A percentile compares a stretch with the other conserved stretches of the same genome.
Conservation (phyloP, 148 eudicot genomes). For the Persicaria tinctoria region DNA sequence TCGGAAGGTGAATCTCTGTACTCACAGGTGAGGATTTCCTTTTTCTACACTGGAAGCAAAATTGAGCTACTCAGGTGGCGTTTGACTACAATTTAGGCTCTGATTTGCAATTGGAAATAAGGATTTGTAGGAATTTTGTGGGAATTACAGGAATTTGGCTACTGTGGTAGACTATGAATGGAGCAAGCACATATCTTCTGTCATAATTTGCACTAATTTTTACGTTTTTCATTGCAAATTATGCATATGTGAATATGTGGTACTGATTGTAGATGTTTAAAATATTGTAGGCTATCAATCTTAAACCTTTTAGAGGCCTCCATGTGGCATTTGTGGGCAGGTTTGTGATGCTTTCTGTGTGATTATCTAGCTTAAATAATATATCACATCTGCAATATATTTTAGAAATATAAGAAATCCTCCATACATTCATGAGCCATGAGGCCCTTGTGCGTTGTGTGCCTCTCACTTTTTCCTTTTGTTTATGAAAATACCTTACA, state of each 20-base stretch:
- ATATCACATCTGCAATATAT: too few relatives aligned
- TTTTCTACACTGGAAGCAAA: neutral
- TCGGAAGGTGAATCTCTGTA: constrained; percentile 39
- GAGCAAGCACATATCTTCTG: neutral
- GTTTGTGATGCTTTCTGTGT: constrained; percentile 27
- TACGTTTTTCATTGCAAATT: neutral
- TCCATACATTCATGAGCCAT: too few relatives aligned
- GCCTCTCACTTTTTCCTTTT: neutral
- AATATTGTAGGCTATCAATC: constrained; percentile 66
- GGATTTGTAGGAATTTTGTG: neutral
- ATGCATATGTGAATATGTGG: neutral
- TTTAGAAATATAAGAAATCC: too few relatives aligned
- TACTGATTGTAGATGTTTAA: constrained; percentile 15
- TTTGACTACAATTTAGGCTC: too few relatives aligned
- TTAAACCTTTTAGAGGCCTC: constrained; percentile 63
- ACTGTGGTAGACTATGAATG: too few relatives aligned
- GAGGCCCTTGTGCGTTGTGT: too few relatives aligned
- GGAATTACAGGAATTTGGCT: neutral
- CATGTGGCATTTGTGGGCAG: constrained; percentile 62
- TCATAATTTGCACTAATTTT: neutral
- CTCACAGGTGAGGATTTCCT: constrained; percentile 36
- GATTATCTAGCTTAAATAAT: neutral
- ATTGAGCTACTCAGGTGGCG: too few relatives aligned
- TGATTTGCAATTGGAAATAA: neutral
- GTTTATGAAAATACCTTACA: neutral